Percentiles rank a stretch among this genome's conserved stretches.
Evolutionary conservation across 805 yeast genomes (phyloP).

Genomic region (Kodamaea lidongshanica): DNA sequence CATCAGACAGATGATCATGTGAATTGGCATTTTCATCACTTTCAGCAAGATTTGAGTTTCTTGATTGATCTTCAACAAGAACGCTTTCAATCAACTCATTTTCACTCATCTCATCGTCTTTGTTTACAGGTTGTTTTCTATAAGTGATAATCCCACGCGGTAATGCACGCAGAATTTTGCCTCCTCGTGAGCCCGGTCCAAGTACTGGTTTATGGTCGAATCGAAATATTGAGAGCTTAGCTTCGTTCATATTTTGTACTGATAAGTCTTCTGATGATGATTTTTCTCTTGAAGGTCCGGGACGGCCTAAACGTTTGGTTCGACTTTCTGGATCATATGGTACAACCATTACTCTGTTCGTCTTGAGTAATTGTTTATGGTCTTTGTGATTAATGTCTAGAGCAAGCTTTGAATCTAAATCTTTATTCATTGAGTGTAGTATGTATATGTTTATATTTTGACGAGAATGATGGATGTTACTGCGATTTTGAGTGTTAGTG

Average conservation of each 20-base stretch:
- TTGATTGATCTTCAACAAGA: too few species aligned
- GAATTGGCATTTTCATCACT: too few species aligned
- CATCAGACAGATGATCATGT: too few species aligned
- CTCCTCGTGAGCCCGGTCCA: constrained; percentile 39
- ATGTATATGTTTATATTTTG: too few species aligned
- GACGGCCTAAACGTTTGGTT: constrained; percentile 31
- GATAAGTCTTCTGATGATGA: constrained; percentile 19
- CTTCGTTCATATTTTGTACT: constrained; percentile 23
- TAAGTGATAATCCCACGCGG: constrained; percentile 22
- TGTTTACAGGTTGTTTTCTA: constrained; percentile 3
- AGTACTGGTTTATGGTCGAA: constrained; percentile 29
- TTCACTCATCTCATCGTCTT: constrained; percentile 2
- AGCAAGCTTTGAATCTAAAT: too few species aligned
- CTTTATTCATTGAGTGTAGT: too few species aligned
- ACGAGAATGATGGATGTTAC: too few species aligned
- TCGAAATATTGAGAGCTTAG: constrained; percentile 28
- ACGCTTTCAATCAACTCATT: constrained; percentile 4
- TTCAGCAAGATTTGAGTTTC: too few species aligned
- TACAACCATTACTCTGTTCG: constrained; percentile 16
- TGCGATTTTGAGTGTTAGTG: too few species aligned
- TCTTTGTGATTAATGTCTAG: too few species aligned
- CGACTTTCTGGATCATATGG: constrained; percentile 28
- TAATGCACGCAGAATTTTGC: constrained; percentile 16
- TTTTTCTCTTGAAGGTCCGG: constrained; percentile 18
- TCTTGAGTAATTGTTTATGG: too few species aligned